These are phyloP conservation scores for Nitzschia sp. DNA, from an alignment of 108 stramenopile genomes.

Conservation along the genomic window DNA sequence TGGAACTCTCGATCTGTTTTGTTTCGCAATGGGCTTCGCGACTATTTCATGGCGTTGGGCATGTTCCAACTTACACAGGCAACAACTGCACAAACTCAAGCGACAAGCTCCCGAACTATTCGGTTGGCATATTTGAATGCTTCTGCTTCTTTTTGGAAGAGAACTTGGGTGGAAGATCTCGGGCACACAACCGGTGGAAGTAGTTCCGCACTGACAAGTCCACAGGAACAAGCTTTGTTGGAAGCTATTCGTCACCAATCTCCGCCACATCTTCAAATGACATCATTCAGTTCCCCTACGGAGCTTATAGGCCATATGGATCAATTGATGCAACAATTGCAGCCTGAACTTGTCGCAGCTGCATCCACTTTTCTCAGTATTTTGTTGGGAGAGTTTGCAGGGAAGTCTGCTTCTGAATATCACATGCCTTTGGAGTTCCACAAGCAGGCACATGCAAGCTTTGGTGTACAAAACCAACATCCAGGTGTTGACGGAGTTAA, in stretches of 20 bases:
- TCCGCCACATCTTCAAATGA: slow-evolving; percentile 16
- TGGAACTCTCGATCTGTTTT: slow-evolving; percentile 45
- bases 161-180: slow-evolving; percentile 55
- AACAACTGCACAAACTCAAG: slow-evolving; percentile 3
- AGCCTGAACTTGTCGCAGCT: slow-evolving; percentile 14
- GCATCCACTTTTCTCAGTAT: slow-evolving; percentile 51
- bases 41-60: slow-evolving; percentile 61
- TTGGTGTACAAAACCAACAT: slow-evolving; percentile 33
- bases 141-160: slow-evolving; percentile 72
- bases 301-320: neutral
- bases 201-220: slow-evolving; percentile 19
- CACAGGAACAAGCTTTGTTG: slow-evolving; percentile 33
- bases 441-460: slow-evolving; percentile 52
- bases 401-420: slow-evolving; percentile 65
- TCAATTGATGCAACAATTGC: slow-evolving; percentile 11
- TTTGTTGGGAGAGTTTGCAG: slow-evolving; percentile 72
- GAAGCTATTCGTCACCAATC: slow-evolving; percentile 16
- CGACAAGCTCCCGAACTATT: slow-evolving; percentile 35
- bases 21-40: slow-evolving; percentile 49
- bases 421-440: slow-evolving; percentile 77
- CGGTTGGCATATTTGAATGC: slow-evolving; percentile 60
- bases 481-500: neutral
- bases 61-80: slow-evolving; percentile 23
- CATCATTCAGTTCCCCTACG: slow-evolving; percentile 9
- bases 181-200: neutral